Percentiles rank a stretch among this genome's conserved stretches.
These are phyloP conservation scores for Bryum argenteum DNA, from an alignment of 225 moss, liverwort and hornwort genomes.

Conservation along the genomic window DNA sequence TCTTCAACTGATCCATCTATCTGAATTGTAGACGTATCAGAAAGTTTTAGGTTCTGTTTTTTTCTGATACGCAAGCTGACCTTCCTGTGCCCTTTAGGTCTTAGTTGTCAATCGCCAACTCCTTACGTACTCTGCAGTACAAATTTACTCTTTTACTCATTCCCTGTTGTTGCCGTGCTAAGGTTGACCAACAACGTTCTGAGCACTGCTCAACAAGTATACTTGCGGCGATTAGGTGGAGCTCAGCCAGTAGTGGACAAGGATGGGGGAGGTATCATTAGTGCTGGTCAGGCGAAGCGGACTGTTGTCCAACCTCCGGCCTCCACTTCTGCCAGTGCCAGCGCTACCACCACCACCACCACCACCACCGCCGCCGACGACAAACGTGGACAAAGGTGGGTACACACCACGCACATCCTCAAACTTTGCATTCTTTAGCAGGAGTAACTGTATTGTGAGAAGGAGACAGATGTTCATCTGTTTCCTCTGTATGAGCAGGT, in stretches of 20 bases:
- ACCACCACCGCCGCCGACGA: constrained; percentile 38
- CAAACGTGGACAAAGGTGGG: constrained; percentile 62
- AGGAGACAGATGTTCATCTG: background rate
- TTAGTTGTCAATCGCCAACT: background rate
- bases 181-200: constrained; percentile 89
- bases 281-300: constrained; percentile 85
- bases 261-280: constrained; percentile 66
- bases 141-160: background rate
- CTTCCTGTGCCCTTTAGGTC: background rate
- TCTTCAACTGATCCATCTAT: background rate
- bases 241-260: constrained; percentile 50
- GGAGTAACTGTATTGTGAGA: background rate
- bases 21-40: background rate
- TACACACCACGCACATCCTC: background rate
- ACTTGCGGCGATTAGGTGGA: constrained; percentile 64
- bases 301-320: constrained; percentile 57
- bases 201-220: constrained; percentile 92
- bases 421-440: background rate
- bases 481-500: constrained; percentile 19
- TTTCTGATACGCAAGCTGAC: constrained; percentile 4
- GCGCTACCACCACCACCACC: constrained; percentile 22
- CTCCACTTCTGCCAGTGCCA: constrained; percentile 41
- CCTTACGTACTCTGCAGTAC: background rate
- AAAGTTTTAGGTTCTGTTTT: background rate
- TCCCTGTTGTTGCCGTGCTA: background rate